These are phyloP conservation scores for Omphalotus guepiniiformis DNA, from an alignment of 768 basidiomycete genomes.

Conservation along the genomic window DNA sequence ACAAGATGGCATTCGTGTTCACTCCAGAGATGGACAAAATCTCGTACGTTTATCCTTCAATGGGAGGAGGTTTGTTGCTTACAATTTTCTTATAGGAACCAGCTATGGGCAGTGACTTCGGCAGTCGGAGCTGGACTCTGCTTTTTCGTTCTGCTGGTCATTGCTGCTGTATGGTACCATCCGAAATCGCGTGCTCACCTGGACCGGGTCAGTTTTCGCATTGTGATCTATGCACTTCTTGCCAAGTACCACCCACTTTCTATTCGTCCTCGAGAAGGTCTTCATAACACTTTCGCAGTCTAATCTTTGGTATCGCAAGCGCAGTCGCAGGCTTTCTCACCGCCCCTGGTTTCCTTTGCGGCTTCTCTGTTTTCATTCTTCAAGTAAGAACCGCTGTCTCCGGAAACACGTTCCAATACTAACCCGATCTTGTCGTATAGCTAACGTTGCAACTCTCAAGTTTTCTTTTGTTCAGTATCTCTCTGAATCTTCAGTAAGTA, in stretches of 20 bases:
- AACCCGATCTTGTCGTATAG: not conserved
- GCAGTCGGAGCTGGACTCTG: slow-evolving; percentile 16
- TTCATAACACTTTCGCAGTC: slow-evolving; percentile 6
- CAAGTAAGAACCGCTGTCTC: not conserved
- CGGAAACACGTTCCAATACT: not conserved
- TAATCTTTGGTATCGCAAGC: slow-evolving; percentile 16
- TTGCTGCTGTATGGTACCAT: slow-evolving; percentile 11
- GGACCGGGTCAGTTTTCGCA: slow-evolving; percentile 19
- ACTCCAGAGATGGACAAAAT: not conserved
- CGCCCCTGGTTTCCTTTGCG: not conserved
- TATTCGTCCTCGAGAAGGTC: not conserved
- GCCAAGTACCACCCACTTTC: slow-evolving; percentile 15
- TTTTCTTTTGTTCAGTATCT: not conserved
- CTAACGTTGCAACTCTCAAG: slow-evolving; percentile 3
- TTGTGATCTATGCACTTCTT: slow-evolving; percentile 15
- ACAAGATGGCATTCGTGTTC: not conserved
- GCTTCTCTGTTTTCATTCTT: not conserved
- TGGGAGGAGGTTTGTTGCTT: not conserved
- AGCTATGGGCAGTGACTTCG: slow-evolving; percentile 9
- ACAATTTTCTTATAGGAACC: too few species aligned
- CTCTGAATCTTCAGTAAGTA: not conserved
- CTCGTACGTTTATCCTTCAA: not conserved
- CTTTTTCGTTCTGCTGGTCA: slow-evolving; percentile 15
- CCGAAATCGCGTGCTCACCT: slow-evolving; percentile 12
- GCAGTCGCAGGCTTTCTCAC: slow-evolving; percentile 16